These are phyloP conservation scores for Saccharum hybrid DNA, from an alignment of 202 grass and related monocot species.

Conservation along the genomic window DNA sequence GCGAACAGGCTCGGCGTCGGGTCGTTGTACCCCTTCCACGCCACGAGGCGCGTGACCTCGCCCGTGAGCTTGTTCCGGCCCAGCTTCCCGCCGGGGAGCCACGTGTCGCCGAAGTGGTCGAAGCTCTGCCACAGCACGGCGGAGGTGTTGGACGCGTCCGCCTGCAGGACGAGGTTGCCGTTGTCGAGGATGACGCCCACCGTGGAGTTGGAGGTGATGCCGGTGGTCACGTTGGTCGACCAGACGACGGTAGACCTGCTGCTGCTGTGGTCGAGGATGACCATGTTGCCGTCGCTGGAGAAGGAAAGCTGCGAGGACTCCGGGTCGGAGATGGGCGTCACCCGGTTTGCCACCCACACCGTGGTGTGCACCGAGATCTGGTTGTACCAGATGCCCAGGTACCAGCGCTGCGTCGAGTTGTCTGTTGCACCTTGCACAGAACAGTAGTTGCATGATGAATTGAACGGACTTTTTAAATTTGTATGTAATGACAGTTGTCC, in stretches of 20 bases:
- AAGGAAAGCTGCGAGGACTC: conserved; percentile 48
- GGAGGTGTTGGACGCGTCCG: conserved; percentile 60
- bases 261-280: conserved; percentile 52
- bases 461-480: neutral
- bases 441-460: neutral
- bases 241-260: conserved; percentile 34
- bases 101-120: conserved; percentile 57
- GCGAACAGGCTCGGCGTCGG: no score
- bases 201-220: neutral
- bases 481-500: neutral
- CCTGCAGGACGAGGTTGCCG: conserved; percentile 59
- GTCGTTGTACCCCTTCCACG: no score
- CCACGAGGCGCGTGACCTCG: no score
- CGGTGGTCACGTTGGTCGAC: conserved; percentile 59
- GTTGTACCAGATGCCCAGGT: conserved; percentile 89
- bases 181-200: conserved; percentile 58
- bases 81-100: conserved; percentile 52
- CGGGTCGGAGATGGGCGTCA: conserved; percentile 52
- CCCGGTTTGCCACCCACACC: conserved; percentile 68
- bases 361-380: conserved; percentile 51
- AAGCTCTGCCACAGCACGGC: conserved; percentile 69
- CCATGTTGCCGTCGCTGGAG: conserved; percentile 60
- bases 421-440: conserved; percentile 25
- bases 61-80: no score
- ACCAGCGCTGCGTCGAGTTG: conserved; percentile 44